Conservation (phyloP, 805 yeast species). For the Yarrowia yakushimensis region DNA sequence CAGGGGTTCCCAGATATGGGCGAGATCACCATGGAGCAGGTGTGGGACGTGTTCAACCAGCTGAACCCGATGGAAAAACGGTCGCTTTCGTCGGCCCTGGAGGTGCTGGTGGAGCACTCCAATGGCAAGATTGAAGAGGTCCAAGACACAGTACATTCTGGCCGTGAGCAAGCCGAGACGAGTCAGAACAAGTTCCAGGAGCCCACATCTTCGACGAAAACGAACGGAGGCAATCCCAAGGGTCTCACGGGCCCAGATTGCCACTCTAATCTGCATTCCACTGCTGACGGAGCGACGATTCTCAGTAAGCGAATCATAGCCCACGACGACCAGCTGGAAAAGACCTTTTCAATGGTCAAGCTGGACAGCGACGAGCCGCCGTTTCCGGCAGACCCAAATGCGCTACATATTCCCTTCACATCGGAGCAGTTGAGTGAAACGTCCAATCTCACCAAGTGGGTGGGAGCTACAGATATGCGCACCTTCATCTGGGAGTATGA, state of each 20-base stretch:
- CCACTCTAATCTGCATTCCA: background rate
- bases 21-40: slow-evolving; percentile 23
- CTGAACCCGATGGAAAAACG: slow-evolving; percentile 20
- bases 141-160: background rate
- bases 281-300: background rate
- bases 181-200: background rate
- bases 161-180: background rate
- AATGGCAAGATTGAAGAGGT: slow-evolving; percentile 2
- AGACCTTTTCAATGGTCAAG: slow-evolving; percentile 4
- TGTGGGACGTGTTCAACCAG: slow-evolving; percentile 25
- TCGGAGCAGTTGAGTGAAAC: slow-evolving; percentile 10
- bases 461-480: slow-evolving; percentile 18
- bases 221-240: background rate
- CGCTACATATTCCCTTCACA: slow-evolving; percentile 13
- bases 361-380: background rate
- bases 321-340: slow-evolving; percentile 16
- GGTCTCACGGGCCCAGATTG: background rate
- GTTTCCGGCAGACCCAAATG: background rate
- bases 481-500: slow-evolving; percentile 23
- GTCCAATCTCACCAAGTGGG: slow-evolving; percentile 8
- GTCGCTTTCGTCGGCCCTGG: slow-evolving; percentile 4
- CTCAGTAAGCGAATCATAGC: background rate
- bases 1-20: slow-evolving; percentile 25
- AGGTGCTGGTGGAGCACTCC: slow-evolving; percentile 16
- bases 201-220: background rate